Conservation (phyloP, 495 filamentous ascomycete species). For the Stereocaulon alpinum region DNA sequence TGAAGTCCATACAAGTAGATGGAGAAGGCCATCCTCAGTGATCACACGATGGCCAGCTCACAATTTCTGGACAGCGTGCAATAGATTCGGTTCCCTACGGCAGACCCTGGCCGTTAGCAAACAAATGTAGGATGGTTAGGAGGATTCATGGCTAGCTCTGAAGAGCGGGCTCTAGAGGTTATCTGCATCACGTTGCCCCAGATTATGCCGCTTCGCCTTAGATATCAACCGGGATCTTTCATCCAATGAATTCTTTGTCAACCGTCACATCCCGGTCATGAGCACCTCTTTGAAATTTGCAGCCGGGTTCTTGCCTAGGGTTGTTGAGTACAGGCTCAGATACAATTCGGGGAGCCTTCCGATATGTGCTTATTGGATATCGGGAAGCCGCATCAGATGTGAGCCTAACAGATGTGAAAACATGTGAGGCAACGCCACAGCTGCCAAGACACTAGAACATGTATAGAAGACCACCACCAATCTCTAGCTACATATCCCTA, state of each 20-base stretch:
- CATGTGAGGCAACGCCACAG: neutral
- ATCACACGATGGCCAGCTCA: conserved; percentile 12
- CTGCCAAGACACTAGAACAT: conserved; percentile 8
- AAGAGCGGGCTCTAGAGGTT: neutral
- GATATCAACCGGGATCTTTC: neutral
- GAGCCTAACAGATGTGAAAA: neutral
- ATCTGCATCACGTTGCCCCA: conserved; percentile 3
- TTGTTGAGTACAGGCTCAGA: neutral
- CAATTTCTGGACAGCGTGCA: conserved; percentile 1
- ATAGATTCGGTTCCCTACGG: neutral
- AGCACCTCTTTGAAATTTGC: neutral
- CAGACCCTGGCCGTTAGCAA: neutral
- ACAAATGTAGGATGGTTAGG: conserved; percentile 3
- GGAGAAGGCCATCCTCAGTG: conserved; percentile 2
- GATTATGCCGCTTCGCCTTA: neutral
- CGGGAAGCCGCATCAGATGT: conserved; percentile 1
- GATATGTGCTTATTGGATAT: conserved; percentile 5
- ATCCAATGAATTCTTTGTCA: conserved; percentile 4
- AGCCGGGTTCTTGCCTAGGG: neutral
- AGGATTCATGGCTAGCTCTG: neutral
- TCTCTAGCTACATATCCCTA: conserved; percentile 10
- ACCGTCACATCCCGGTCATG: neutral
- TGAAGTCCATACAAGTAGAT: neutral
- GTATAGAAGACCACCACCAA: conserved; percentile 2
- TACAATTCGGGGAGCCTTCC: neutral